Evolutionary conservation across 176 grass and related monocot genomes (phyloP), one percentile per base, ranked within the genome.

Genomic region (Oryza punctata): DNA sequence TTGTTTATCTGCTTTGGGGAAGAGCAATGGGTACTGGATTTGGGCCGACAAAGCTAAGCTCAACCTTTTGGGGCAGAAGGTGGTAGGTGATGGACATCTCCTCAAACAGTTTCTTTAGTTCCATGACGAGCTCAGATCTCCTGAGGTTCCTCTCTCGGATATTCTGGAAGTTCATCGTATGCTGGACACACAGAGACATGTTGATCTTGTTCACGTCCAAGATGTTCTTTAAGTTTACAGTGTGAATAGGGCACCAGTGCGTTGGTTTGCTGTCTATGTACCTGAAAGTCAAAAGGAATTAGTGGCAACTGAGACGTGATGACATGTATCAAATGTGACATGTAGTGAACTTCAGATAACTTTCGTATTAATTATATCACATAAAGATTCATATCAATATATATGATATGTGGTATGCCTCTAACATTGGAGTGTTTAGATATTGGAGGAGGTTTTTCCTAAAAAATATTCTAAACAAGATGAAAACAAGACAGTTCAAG

Each of bases 161-260:
- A 37, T 99, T 96, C 67, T 99, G 97, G 52, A 92, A 96, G 88
- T 92, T 99, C 85, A 99, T 99, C 3, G 97, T 99, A 86, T 99
- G 97, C 59, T 82, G 88, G 8, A 94, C 89, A 81, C 30, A 44
- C 3, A 99, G 75, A 21, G 75, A 85, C 87, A 99, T 92, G 65
- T 94, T 96, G 83, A 99, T 91, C 85, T 95, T 99, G 85, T 99
- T 94, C 24, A 94, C 75, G 49, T 99, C 78, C 33, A 94, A 37
- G 29, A 99, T 99, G 40, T 94, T 88, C 89, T 99, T 90, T 32
- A 99, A 78, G 60, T 94, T 85, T 25, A 99, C 63, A 38, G 65
- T 94, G 78, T 99, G 93, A 68, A 82, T 83, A 5, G 91, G 88
- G 19, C 87, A 27, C 97, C 97, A 99, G 50, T 96, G 86, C 26